Percentiles rank a stretch among this genome's conserved stretches.
These are phyloP conservation scores for Brasilioporus rufonigricans DNA, from an alignment of 768 basidiomycete genomes.

Conservation along the genomic window DNA sequence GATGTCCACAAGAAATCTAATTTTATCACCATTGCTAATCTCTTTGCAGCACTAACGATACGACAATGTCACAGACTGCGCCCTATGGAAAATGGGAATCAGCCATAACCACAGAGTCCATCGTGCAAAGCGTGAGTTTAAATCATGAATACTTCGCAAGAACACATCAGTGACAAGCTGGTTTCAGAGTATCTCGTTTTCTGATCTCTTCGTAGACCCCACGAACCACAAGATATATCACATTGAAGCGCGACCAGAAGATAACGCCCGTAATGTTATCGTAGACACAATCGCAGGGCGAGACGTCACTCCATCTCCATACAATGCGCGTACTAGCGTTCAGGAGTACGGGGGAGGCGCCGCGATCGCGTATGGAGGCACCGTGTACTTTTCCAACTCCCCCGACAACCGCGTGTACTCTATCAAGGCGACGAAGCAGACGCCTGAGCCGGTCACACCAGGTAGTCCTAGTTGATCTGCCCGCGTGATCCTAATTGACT, in stretches of 20 bases:
- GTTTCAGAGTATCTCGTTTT: conserved; percentile 29
- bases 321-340: conserved; percentile 56
- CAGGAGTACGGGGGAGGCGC: conserved; percentile 74
- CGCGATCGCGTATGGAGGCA: conserved; percentile 48
- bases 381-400: conserved; percentile 59
- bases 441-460: conserved; percentile 53
- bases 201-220: conserved; percentile 54
- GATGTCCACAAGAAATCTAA: no score
- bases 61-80: conserved; percentile 30
- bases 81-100: conserved; percentile 66
- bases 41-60: neutral
- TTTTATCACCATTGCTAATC: no score
- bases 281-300: conserved; percentile 44
- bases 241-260: conserved; percentile 57
- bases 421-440: conserved; percentile 24
- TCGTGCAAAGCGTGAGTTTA: conserved; percentile 43
- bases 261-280: conserved; percentile 54
- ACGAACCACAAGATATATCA: conserved; percentile 47
- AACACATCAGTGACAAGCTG: neutral
- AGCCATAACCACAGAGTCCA: conserved; percentile 49
- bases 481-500: neutral
- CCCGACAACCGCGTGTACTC: conserved; percentile 53
- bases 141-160: conserved; percentile 2
- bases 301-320: conserved; percentile 54
- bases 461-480: conserved; percentile 39